Evolutionary conservation across 164 flowering plant genomes (phyloP).

Genomic region (Chimonanthus salicifolius): DNA sequence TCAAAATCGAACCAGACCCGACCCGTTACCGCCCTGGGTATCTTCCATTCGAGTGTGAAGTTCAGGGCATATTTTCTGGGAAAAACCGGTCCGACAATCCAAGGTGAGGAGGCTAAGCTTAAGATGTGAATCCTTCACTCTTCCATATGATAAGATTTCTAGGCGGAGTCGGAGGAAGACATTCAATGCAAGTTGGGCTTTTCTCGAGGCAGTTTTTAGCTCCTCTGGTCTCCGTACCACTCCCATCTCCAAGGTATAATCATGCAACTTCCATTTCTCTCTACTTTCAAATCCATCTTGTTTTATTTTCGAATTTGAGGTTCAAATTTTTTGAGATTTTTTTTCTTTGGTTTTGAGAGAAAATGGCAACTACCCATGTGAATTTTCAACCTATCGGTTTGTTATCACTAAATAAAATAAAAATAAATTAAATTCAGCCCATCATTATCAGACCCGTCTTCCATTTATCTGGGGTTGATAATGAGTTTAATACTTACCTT

Average conservation of each 20-base stretch:
- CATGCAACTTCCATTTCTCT: not conserved
- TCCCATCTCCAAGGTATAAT: slow-evolving; percentile 52
- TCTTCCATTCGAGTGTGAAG: too few species aligned
- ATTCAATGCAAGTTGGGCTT: slow-evolving; percentile 9
- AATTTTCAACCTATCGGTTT: not conserved
- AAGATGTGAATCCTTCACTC: not conserved
- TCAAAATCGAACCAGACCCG: too few species aligned
- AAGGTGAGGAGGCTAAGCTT: too few species aligned
- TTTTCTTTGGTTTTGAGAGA: not conserved
- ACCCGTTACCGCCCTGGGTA: too few species aligned
- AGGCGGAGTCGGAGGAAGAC: not conserved
- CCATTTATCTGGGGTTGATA: too few species aligned
- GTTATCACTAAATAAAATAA: not conserved
- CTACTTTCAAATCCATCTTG: not conserved
- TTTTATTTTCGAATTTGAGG: not conserved
- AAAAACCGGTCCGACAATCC: too few species aligned
- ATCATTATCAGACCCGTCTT: too few species aligned
- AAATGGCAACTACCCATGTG: not conserved
- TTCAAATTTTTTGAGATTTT: not conserved
- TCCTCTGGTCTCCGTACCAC: slow-evolving; percentile 36
- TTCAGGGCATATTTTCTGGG: too few species aligned
- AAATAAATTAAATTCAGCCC: too few species aligned
- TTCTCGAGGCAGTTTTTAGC: slow-evolving; percentile 28
- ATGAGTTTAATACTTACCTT: too few species aligned
- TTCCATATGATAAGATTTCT: not conserved